phyloP scores from a whole-genome alignment of 257 asterid species.

The Paulownia fortunei region DNA sequence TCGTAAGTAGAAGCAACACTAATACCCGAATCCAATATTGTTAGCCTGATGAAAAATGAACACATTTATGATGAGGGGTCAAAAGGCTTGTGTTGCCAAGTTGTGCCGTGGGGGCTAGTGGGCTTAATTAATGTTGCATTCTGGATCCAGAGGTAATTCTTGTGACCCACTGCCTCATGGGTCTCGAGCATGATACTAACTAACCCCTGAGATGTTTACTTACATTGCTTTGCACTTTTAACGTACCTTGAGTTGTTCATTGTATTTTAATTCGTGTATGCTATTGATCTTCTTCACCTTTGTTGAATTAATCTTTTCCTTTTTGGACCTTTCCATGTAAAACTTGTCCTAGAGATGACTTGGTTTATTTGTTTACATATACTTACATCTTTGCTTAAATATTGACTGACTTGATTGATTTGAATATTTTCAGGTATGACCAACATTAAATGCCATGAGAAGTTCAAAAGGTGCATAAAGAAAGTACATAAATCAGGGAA shows the following conservation, averaged over 20 bases:
- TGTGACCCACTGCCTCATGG: not conserved
- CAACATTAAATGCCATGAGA: conserved; percentile 79
- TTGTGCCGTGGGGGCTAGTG: not conserved
- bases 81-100: not conserved
- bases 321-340: not conserved
- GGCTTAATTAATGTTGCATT: not conserved
- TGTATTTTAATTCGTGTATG: not conserved
- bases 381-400: not conserved
- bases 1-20: not conserved
- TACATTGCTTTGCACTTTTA: not conserved
- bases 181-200: not conserved
- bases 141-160: not conserved
- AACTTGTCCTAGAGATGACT: not conserved
- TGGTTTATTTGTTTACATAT: not conserved
- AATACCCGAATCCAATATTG: not conserved
- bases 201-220: not conserved
- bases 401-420: not conserved
- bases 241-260: not conserved
- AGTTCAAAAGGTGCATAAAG: conserved; percentile 83
- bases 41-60: not conserved
- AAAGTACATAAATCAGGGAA: conserved; percentile 81
- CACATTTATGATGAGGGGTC: not conserved
- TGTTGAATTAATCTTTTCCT: not conserved
- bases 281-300: not conserved
- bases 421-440: conserved; percentile 58